A percentile compares a stretch with the other conserved stretches of the same genome.
phyloP scores from a whole-genome alignment of 2,329 filamentous ascomycete species.

The Exophiala aquamarina region DNA sequence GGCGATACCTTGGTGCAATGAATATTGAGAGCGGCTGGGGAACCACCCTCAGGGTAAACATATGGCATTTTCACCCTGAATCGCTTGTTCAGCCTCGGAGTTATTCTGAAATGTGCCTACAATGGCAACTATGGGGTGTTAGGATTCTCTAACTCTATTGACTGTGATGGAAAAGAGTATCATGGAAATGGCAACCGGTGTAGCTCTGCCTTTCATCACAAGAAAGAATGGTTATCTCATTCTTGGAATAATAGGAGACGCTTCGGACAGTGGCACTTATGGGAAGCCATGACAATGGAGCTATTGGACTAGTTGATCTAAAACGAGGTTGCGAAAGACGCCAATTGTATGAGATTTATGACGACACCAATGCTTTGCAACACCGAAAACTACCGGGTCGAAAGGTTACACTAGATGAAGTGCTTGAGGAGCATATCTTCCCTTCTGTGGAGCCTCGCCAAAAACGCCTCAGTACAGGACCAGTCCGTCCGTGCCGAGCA shows the following conservation, averaged over 20 bases:
- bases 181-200: constrained; percentile 1
- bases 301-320: constrained; percentile 2
- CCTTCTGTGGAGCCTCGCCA: constrained; percentile 1
- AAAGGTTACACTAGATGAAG: constrained; percentile 5
- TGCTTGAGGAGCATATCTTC: constrained; percentile 12
- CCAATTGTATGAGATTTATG: constrained; percentile 8
- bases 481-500: neutral
- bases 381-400: constrained; percentile 8
- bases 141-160: neutral
- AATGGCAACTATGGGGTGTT: constrained; percentile 8
- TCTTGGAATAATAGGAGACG: constrained; percentile 4
- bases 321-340: constrained; percentile 1
- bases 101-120: constrained; percentile 15
- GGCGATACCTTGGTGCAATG: constrained; percentile 10
- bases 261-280: constrained; percentile 4
- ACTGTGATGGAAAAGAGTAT: constrained; percentile 5
- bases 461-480: constrained; percentile 1
- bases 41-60: neutral
- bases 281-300: constrained; percentile 1
- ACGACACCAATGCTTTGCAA: constrained; percentile 5
- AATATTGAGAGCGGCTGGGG: constrained; percentile 1
- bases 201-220: constrained; percentile 4
- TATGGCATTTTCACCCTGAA: constrained; percentile 2
- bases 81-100: constrained; percentile 18
- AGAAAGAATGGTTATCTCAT: neutral